Evolutionary conservation across 306 rosid species (phyloP), one percentile per base, ranked within the genome.

Genomic region (Vachellia pachyceras): DNA sequence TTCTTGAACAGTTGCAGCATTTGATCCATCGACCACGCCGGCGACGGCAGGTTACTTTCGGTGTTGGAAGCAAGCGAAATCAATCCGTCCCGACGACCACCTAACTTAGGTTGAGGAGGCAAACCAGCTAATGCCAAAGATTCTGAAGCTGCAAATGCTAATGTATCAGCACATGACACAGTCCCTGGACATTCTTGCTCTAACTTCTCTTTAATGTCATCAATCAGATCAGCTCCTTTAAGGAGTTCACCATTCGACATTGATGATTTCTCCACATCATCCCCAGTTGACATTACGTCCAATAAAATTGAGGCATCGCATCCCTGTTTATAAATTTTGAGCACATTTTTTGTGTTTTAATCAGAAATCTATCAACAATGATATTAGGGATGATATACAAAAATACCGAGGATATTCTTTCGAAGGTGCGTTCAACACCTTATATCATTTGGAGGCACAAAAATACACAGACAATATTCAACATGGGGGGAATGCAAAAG

Each of bases 101-200:
- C 87, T 0, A 78, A 79, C 41, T 85, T 73, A 0, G 4, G 14
- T 33, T 25, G 20, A 33, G 20, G 35, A 0, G 91, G 84, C 18
- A 86, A 42, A 37, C 94, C 92, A 0, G 84, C 72, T 15, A 80
- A 41, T 1, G 9, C 3, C 65, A 82, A 66, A 0, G 88, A 92
- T 9, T 84, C 97, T 37, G 83, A 50, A 9, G 89, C 7, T 2
- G 90, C 75, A 29, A 88, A 90, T 11, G 91, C 82, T 23, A 91
- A 0, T n/a, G 84, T 78, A 58, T 94, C 98, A 1, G 98, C 85
- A 3, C 98, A 94, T 29, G 97, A 92, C 1, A 94, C 98, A 0
- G 69, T 23, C 57, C 20, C 58, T 0, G 96, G 97, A 50, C 96
- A 92, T n/a, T 77, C 52, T 22, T 49, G 13, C 72, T 94, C 98